These are phyloP conservation scores for Xanthoceras sorbifolium DNA, from an alignment of 345 rosid species.

Conservation along the genomic window DNA sequence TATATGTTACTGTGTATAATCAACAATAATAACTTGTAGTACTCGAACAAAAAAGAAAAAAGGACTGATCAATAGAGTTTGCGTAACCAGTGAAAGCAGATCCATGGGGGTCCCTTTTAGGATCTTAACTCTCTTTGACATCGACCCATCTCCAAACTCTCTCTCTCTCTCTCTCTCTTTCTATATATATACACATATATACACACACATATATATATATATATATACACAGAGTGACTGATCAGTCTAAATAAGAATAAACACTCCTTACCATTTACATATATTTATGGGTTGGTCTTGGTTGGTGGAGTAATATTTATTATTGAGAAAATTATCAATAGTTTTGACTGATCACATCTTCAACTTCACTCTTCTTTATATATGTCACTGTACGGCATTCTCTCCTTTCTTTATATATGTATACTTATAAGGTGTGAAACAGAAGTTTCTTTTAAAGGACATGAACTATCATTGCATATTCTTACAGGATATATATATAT, in stretches of 20 bases:
- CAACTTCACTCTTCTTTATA: conserved; percentile 35
- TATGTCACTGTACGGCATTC: background rate
- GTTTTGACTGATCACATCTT: conserved; percentile 34
- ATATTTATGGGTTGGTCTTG: conserved; percentile 17
- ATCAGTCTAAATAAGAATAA: conserved; percentile 2
- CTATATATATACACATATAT: too few relatives aligned
- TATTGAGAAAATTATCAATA: background rate
- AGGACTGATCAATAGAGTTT: conserved; percentile 26
- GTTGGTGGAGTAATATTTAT: conserved; percentile 24
- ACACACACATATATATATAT: too few relatives aligned
- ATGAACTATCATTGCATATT: conserved; percentile 46
- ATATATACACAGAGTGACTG: background rate
- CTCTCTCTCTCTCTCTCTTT: background rate
- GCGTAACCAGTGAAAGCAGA: conserved; percentile 63
- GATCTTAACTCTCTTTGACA: conserved; percentile 43
- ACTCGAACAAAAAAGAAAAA: background rate
- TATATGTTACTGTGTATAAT: background rate
- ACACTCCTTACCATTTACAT: conserved; percentile 25
- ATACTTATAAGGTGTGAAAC: conserved; percentile 49
- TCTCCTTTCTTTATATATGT: conserved; percentile 22
- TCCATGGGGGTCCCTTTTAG: conserved; percentile 45
- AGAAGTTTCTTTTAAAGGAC: conserved; percentile 48
- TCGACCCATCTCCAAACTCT: conserved; percentile 48
- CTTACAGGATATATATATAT: conserved; percentile 21
- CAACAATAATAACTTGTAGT: background rate